These are phyloP conservation scores for Vigna hirtella DNA, from an alignment of 306 rosid genomes.

Conservation along the genomic window DNA sequence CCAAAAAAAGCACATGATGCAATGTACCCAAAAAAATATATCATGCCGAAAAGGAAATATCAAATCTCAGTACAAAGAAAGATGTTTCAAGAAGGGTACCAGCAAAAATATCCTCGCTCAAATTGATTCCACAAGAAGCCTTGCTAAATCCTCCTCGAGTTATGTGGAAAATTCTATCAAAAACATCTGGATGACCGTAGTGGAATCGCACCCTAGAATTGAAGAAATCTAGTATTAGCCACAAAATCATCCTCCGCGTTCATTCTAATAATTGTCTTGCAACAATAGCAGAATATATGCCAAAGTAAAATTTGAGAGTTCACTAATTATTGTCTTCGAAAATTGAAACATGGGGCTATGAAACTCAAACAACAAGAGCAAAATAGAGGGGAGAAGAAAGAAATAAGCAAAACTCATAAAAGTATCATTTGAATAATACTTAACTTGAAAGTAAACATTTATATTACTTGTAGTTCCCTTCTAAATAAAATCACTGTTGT, in stretches of 20 bases:
- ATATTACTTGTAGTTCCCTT: slow-evolving; percentile 8
- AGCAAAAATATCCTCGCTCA: slow-evolving; percentile 98
- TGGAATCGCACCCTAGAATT: slow-evolving; percentile 89
- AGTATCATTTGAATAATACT: slow-evolving; percentile 12
- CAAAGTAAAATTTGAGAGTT: slow-evolving; percentile 2
- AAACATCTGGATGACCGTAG: slow-evolving; percentile 99
- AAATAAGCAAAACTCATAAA: slow-evolving; percentile 12
- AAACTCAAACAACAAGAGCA: not conserved
- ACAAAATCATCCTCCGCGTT: slow-evolving; percentile 7
- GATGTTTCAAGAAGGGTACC: slow-evolving; percentile 61
- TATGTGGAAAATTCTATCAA: slow-evolving; percentile 94
- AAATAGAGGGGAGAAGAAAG: slow-evolving; percentile 21
- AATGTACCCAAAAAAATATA: not conserved
- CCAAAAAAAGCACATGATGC: not conserved
- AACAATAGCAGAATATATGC: slow-evolving; percentile 22
- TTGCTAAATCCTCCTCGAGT: slow-evolving; percentile 99
- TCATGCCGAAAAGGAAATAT: slow-evolving; percentile 28
- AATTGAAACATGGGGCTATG: slow-evolving; percentile 31
- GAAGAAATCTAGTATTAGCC: slow-evolving; percentile 45
- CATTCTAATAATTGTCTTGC: slow-evolving; percentile 39
- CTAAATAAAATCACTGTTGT: slow-evolving; percentile 33
- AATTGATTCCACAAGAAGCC: slow-evolving; percentile 94
- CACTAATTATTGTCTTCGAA: slow-evolving; percentile 29
- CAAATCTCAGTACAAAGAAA: slow-evolving; percentile 12
- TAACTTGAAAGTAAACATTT: slow-evolving; percentile 29